Conservation (phyloP, 2,329 filamentous ascomycete genomes). For the Helicocarpus griseus region DNA sequence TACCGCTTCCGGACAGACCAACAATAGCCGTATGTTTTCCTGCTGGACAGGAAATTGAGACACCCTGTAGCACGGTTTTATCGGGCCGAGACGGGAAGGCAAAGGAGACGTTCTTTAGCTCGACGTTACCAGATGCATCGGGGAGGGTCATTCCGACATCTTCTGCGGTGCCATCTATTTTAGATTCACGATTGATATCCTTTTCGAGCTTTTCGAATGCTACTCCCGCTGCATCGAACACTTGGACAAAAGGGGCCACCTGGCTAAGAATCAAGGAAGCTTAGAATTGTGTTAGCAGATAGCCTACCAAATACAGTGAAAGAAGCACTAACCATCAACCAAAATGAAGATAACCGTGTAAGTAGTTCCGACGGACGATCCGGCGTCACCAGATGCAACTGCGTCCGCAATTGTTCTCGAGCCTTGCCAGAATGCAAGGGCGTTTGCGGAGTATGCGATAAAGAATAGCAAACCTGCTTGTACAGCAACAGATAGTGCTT, state of each 20-base stretch:
- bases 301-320: neutral
- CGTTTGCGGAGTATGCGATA: constrained; percentile 55
- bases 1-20: constrained; percentile 40
- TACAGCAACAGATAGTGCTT: constrained; percentile 43
- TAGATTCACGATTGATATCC: constrained; percentile 45
- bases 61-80: constrained; percentile 18
- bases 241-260: constrained; percentile 39
- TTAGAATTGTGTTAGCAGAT: constrained; percentile 11
- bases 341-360: constrained; percentile 49
- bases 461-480: constrained; percentile 54
- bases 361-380: constrained; percentile 38
- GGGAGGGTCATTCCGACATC: constrained; percentile 15
- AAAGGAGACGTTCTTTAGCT: constrained; percentile 29
- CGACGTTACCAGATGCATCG: constrained; percentile 22
- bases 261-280: constrained; percentile 39
- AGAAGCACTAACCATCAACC: constrained; percentile 34
- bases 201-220: constrained; percentile 49
- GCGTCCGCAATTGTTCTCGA: constrained; percentile 41
- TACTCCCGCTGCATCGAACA: constrained; percentile 41
- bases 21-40: constrained; percentile 80
- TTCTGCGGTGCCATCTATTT: constrained; percentile 34
- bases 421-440: constrained; percentile 56
- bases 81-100: constrained; percentile 38
- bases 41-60: constrained; percentile 59
- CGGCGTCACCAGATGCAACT: constrained; percentile 19